Percentiles rank a stretch among this genome's conserved stretches.
Conservation (phyloP, 371 early-diverging fungal genomes). For the Basidiobolus heterosporus region DNA sequence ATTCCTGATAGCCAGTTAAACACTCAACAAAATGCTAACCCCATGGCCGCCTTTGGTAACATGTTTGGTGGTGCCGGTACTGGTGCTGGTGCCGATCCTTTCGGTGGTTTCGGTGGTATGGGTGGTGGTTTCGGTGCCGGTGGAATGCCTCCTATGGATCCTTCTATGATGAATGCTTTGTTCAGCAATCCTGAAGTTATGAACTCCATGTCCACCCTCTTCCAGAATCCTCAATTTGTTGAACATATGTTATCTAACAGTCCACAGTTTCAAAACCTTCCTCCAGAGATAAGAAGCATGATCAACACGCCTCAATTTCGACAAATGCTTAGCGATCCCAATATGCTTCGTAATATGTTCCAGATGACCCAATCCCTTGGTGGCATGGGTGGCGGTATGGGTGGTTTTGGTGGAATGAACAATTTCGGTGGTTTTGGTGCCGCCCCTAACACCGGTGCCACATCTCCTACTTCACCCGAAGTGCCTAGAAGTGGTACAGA, state of each 20-base stretch:
- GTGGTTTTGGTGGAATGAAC: conserved; percentile 14
- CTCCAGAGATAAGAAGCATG: no score
- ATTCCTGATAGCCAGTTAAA: conserved; percentile 3
- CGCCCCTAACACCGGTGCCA: conserved; percentile 6
- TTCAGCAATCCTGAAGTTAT: conserved; percentile 71
- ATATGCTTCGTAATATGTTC: conserved; percentile 44
- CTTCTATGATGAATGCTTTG: conserved; percentile 48
- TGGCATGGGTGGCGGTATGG: conserved; percentile 14
- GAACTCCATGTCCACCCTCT: conserved; percentile 61
- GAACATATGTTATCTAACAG: conserved; percentile 42
- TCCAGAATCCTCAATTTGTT: conserved; percentile 62
- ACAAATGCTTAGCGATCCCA: conserved; percentile 72
- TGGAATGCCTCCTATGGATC: conserved; percentile 45
- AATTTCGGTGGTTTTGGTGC: conserved; percentile 14
- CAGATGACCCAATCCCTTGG: conserved; percentile 11
- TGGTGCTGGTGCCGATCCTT: conserved; percentile 26
- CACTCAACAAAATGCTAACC: no score
- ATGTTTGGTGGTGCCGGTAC: conserved; percentile 21
- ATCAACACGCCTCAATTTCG: conserved; percentile 41
- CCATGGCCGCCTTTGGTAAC: no score
- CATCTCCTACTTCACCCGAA: conserved; percentile 5
- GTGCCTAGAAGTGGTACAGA: conserved; percentile 3
- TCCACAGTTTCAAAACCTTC: conserved; percentile 48
- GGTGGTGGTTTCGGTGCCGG: conserved; percentile 16
- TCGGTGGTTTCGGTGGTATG: conserved; percentile 31